Evolutionary conservation across 225 moss, liverwort and hornwort species (phyloP).

Genomic region (Bryoerythrophyllum caledonicum): DNA sequence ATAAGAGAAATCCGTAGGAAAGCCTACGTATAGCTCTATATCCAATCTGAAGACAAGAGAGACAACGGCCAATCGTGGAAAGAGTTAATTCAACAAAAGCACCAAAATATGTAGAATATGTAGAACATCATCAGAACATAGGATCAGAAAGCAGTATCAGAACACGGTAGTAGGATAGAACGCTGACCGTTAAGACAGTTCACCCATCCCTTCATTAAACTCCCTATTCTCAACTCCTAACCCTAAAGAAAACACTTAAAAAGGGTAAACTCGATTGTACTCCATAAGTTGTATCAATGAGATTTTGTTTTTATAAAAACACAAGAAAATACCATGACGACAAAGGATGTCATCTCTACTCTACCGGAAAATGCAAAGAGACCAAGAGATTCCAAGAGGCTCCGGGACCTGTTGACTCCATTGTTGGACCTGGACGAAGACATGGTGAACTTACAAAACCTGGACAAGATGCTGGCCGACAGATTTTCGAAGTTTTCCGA

Average conservation of each 20-base stretch:
- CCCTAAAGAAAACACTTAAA: too few species aligned
- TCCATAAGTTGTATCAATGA: too few species aligned
- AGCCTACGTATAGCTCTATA: too few species aligned
- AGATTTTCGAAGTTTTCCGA: slow-evolving; percentile 21
- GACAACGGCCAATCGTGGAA: too few species aligned
- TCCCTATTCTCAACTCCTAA: neutral
- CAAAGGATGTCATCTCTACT: too few species aligned
- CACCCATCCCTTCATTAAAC: neutral
- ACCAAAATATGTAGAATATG: too few species aligned
- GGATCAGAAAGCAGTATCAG: neutral
- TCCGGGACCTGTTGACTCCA: slow-evolving; percentile 10
- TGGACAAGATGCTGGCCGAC: slow-evolving; percentile 31
- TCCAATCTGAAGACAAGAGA: too few species aligned
- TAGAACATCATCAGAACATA: neutral
- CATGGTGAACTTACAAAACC: slow-evolving; percentile 21
- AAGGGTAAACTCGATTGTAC: too few species aligned
- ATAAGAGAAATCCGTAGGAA: too few species aligned
- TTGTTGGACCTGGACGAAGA: slow-evolving; percentile 20
- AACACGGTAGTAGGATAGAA: neutral
- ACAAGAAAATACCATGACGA: too few species aligned
- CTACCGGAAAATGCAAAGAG: neutral
- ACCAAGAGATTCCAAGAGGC: slow-evolving; percentile 6
- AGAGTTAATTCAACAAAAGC: too few species aligned
- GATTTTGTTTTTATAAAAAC: too few species aligned
- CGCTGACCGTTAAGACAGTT: neutral